phyloP scores from a whole-genome alignment of 306 rosid species.

The Trifolium dubium region DNA sequence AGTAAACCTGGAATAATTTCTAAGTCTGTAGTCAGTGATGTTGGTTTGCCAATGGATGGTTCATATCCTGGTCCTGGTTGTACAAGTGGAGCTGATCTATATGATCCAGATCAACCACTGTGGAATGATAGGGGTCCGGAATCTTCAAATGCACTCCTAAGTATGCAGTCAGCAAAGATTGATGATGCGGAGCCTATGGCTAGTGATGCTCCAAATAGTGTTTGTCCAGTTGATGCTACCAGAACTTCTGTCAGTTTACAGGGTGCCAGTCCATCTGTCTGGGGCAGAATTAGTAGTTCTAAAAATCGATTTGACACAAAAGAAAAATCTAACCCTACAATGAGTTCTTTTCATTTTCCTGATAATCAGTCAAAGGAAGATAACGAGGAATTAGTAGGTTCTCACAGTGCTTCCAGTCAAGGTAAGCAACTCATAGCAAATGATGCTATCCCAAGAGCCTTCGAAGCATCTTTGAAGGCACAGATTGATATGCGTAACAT shows the following conservation, averaged over 20 bases:
- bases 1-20: slow-evolving; percentile 60
- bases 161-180: slow-evolving; percentile 67
- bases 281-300: slow-evolving; percentile 89
- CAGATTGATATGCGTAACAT: slow-evolving; percentile 59
- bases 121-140: slow-evolving; percentile 86
- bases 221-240: slow-evolving; percentile 54
- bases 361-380: slow-evolving; percentile 70
- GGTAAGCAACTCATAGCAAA: slow-evolving; percentile 63
- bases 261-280: slow-evolving; percentile 65
- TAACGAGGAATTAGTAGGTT: slow-evolving; percentile 53
- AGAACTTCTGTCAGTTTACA: slow-evolving; percentile 65
- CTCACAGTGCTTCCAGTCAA: slow-evolving; percentile 58
- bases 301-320: slow-evolving; percentile 67
- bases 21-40: slow-evolving; percentile 71
- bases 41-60: slow-evolving; percentile 68
- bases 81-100: slow-evolving; percentile 80
- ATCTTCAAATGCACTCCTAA: slow-evolving; percentile 67
- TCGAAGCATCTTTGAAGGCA: slow-evolving; percentile 58
- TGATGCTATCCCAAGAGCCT: slow-evolving; percentile 57
- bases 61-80: slow-evolving; percentile 68
- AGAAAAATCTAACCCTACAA: slow-evolving; percentile 60
- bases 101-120: slow-evolving; percentile 99
- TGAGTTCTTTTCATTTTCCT: slow-evolving; percentile 56
- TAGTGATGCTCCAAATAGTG: slow-evolving; percentile 61
- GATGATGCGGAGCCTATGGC: slow-evolving; percentile 70